Evolutionary conservation across 345 rosid genomes (phyloP).

Genomic region (Eucalyptus coolabah): DNA sequence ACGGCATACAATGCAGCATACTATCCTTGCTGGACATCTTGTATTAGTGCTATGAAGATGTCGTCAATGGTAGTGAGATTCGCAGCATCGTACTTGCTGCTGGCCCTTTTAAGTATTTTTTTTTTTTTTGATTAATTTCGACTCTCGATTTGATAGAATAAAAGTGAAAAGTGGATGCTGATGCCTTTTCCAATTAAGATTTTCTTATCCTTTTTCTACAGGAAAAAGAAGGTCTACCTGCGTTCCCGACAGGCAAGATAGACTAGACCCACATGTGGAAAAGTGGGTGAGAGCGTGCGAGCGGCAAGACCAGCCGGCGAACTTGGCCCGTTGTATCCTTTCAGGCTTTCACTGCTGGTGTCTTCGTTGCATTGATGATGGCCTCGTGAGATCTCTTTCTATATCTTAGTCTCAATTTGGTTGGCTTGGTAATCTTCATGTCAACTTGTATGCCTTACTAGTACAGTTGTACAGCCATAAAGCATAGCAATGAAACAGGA

Average conservation of each 20-base stretch:
- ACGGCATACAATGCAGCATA: conserved; percentile 61
- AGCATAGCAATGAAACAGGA: background rate
- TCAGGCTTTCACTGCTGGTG: background rate
- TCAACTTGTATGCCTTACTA: background rate
- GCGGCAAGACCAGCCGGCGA: background rate
- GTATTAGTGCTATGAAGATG: conserved; percentile 84
- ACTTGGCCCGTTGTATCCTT: background rate
- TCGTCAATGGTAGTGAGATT: conserved; percentile 68
- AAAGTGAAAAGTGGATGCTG: background rate
- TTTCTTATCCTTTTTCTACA: conserved; percentile 1
- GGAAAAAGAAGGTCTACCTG: conserved; percentile 87
- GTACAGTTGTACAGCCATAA: too few relatives aligned
- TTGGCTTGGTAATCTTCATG: background rate
- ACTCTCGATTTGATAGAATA: background rate
- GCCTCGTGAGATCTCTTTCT: conserved; percentile 10
- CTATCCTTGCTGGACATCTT: conserved; percentile 82
- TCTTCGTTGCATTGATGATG: background rate
- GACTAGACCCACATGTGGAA: conserved; percentile 59
- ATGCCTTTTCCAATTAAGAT: background rate
- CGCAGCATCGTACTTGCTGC: conserved; percentile 74
- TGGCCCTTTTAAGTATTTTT: conserved; percentile 61
- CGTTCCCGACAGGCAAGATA: conserved; percentile 85
- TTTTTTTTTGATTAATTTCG: background rate
- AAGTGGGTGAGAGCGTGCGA: background rate
- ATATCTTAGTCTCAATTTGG: background rate